phyloP scores from a whole-genome alignment of 805 yeast genomes.

The Pichia nanzhaoensis region DNA sequence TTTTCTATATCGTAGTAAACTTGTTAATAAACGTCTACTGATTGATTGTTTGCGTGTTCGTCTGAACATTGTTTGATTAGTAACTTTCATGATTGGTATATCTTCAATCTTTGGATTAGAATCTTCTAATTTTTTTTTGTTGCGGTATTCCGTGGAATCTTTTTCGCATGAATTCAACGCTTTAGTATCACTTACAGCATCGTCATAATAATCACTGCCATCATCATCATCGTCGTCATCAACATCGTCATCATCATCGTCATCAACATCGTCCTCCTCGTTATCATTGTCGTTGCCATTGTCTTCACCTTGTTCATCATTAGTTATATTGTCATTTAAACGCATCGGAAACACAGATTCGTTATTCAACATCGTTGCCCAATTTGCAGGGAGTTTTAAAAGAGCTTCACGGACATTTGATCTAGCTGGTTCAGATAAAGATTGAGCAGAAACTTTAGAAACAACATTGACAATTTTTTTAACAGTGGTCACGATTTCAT shows the following conservation, averaged over 20 bases:
- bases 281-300: slow-evolving; percentile 17
- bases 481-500: slow-evolving; percentile 82
- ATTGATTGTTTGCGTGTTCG: slow-evolving; percentile 14
- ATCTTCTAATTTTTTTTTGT: slow-evolving; percentile 9
- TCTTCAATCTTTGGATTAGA: slow-evolving; percentile 10
- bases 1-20: slow-evolving; percentile 25
- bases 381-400: slow-evolving; percentile 63
- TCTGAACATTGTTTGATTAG: slow-evolving; percentile 11
- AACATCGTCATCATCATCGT: slow-evolving; percentile 2
- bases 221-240: slow-evolving; percentile 12
- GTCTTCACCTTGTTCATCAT: slow-evolving; percentile 16
- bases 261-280: slow-evolving; percentile 12
- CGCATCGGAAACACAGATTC: slow-evolving; percentile 10
- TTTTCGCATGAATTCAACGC: slow-evolving; percentile 4
- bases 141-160: slow-evolving; percentile 2
- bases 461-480: slow-evolving; percentile 82
- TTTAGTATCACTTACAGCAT: background rate
- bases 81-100: slow-evolving; percentile 13
- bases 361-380: slow-evolving; percentile 40
- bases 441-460: slow-evolving; percentile 74
- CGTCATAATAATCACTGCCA: slow-evolving; percentile 18
- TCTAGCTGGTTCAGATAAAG: slow-evolving; percentile 73
- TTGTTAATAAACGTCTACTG: slow-evolving; percentile 25
- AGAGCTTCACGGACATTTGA: slow-evolving; percentile 74
- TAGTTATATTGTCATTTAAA: slow-evolving; percentile 15